Evolutionary conservation across 306 rosid species (phyloP).

Genomic region (Pyrus bretschneideri): DNA sequence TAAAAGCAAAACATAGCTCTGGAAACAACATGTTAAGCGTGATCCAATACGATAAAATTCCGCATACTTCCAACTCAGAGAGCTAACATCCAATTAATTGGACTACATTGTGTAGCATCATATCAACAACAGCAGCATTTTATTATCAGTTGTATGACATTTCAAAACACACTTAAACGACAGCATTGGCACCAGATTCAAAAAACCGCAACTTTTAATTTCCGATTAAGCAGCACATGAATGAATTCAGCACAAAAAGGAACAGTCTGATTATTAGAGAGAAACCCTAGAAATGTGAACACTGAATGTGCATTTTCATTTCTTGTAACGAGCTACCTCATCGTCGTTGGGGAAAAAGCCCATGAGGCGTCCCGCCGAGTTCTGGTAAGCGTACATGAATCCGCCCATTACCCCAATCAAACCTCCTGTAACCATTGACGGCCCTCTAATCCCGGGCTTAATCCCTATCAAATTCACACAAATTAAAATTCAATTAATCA

Average conservation of each 20-base stretch:
- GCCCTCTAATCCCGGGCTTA: slow-evolving; percentile 89
- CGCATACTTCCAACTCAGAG: background rate
- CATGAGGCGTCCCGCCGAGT: slow-evolving; percentile 85
- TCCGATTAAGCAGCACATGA: background rate
- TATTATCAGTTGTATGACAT: background rate
- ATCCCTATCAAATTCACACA: slow-evolving; percentile 43
- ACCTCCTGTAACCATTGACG: slow-evolving; percentile 96
- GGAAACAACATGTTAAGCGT: background rate
- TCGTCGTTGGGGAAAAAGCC: slow-evolving; percentile 86
- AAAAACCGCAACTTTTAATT: background rate
- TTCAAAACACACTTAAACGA: background rate
- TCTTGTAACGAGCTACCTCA: slow-evolving; percentile 84
- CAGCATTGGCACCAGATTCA: background rate
- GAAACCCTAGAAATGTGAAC: slow-evolving; percentile 11
- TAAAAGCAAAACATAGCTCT: background rate
- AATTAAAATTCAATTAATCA: background rate
- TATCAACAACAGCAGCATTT: background rate
- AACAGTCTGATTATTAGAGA: background rate
- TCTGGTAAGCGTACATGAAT: slow-evolving; percentile 93
- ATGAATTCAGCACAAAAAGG: background rate
- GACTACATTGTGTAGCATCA: background rate
- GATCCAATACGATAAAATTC: background rate
- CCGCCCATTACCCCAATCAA: slow-evolving; percentile 88
- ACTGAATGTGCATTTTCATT: slow-evolving; percentile 23
- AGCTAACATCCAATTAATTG: background rate